Conservation (phyloP, 192 early-diverging fungal species). For the Phycomyces blakesleeanus region DNA sequence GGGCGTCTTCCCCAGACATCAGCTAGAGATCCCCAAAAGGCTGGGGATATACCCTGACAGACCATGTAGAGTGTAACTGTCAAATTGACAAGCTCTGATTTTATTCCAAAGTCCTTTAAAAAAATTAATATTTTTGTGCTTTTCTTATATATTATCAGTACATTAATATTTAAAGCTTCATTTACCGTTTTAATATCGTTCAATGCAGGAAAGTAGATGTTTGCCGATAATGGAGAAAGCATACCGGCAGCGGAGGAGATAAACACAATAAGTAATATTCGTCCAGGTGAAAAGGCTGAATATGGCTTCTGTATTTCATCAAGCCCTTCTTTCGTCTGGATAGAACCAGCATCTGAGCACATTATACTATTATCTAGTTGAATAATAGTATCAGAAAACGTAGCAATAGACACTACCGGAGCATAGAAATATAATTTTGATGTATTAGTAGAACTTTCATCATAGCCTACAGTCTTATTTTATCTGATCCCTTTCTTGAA, state of each 20-base stretch:
- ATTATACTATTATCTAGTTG: too few species aligned
- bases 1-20: slow-evolving; percentile 34
- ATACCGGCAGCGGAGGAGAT: slow-evolving; percentile 35
- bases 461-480: too few species aligned
- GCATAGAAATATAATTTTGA: too few species aligned
- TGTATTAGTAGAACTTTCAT: too few species aligned
- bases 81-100: slow-evolving; percentile 9
- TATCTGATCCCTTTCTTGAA: too few species aligned
- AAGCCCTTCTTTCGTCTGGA: too few species aligned
- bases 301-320: slow-evolving; percentile 1
- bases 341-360: too few species aligned
- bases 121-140: not conserved
- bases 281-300: slow-evolving; percentile 8
- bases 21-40: slow-evolving; percentile 34
- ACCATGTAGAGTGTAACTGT: slow-evolving; percentile 24
- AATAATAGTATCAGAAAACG: too few species aligned
- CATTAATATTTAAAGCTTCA: not conserved
- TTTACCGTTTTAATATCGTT: slow-evolving; percentile 18
- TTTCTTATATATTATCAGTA: too few species aligned
- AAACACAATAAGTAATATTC: slow-evolving; percentile 31
- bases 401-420: too few species aligned
- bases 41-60: slow-evolving; percentile 30
- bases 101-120: slow-evolving; percentile 12
- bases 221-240: slow-evolving; percentile 21
- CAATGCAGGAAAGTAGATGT: slow-evolving; percentile 26